A percentile compares a stretch with the other conserved stretches of the same genome.
These are phyloP conservation scores for Arbutus unedo DNA, from an alignment of 148 eudicot genomes.

Conservation along the genomic window DNA sequence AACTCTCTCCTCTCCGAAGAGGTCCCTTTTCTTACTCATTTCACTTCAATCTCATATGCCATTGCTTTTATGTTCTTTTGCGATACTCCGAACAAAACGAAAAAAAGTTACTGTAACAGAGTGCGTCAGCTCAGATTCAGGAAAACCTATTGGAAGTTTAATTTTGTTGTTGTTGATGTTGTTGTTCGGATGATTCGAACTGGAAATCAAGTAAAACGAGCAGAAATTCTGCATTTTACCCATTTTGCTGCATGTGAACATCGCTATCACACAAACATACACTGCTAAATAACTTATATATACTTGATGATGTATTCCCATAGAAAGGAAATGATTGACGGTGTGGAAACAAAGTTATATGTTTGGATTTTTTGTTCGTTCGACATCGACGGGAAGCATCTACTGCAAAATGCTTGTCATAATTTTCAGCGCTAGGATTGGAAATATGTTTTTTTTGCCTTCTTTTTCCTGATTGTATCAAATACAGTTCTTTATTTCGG, in stretches of 20 bases:
- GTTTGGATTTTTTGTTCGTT: not conserved
- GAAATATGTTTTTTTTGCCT: not conserved
- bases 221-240: not conserved
- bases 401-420: not conserved
- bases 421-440: not conserved
- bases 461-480: not conserved
- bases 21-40: slow-evolving; percentile 17
- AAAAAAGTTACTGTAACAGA: not conserved
- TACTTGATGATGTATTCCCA: too few species aligned
- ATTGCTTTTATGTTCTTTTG: not conserved
- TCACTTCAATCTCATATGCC: not conserved
- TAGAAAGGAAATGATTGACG: not conserved
- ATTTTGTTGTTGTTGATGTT: not conserved
- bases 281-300: not conserved
- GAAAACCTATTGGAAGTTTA: too few species aligned
- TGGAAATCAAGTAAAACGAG: not conserved
- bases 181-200: not conserved
- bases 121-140: not conserved
- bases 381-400: not conserved
- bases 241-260: not conserved
- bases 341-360: not conserved
- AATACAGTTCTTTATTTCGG: slow-evolving; percentile 14
- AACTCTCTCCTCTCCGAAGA: slow-evolving; percentile 40
- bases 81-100: too few species aligned
- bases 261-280: not conserved